A percentile compares a stretch with the other conserved stretches of the same genome.
phyloP scores from a whole-genome alignment of 2,329 filamentous ascomycete genomes.

The Scopulariopsis brevicaulis region DNA sequence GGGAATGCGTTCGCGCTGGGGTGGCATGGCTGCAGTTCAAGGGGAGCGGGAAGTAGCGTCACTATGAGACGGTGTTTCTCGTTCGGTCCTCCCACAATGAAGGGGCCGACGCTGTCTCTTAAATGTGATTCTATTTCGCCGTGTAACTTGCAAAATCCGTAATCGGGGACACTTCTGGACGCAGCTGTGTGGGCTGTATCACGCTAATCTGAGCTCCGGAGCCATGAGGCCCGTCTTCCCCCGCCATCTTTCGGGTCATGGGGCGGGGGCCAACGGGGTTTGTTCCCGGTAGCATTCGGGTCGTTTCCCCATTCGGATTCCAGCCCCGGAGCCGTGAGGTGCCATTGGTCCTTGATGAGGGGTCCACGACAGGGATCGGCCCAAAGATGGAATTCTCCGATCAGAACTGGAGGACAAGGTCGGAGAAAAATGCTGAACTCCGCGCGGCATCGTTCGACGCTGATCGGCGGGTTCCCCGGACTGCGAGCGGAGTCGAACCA shows the following conservation, averaged over 20 bases:
- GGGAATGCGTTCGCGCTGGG: conserved; percentile 12
- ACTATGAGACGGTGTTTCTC: background rate
- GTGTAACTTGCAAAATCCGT: too few relatives aligned
- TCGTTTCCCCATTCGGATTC: background rate
- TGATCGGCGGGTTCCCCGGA: background rate
- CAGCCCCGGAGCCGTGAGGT: background rate
- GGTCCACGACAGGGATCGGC: background rate
- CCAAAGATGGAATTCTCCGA: background rate
- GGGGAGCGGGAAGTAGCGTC: background rate
- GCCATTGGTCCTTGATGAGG: background rate
- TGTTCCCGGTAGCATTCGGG: background rate
- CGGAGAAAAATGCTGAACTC: background rate
- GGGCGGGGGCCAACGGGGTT: too few relatives aligned
- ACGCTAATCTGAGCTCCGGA: too few relatives aligned
- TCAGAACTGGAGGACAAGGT: background rate
- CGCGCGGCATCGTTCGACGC: background rate
- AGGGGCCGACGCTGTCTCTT: background rate
- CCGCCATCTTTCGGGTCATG: too few relatives aligned
- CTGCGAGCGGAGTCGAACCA: background rate
- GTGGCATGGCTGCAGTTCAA: conserved; percentile 8
- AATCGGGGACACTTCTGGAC: too few relatives aligned
- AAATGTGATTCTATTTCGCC: too few relatives aligned
- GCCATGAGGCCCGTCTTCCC: too few relatives aligned
- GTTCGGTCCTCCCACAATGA: background rate
- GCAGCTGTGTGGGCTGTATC: too few relatives aligned